Base-by-base conservation (phyloP, 2,329 filamentous ascomycete genomes). In the Exophiala calicioides region DNA sequence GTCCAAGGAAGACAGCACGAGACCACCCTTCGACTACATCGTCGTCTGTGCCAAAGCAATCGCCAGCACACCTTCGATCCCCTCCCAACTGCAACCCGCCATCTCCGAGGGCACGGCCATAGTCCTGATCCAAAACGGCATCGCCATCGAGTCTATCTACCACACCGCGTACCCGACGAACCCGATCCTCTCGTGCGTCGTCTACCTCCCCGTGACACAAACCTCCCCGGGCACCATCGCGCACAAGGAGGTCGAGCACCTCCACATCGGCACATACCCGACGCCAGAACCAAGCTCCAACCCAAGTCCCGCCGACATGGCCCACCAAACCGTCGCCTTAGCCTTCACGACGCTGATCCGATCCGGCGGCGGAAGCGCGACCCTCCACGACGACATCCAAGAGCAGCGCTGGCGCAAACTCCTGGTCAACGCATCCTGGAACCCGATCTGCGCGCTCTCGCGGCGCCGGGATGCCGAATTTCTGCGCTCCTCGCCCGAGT, bases 111-210 rank as follows among this genome's bases (percentile, higher is more conserved):
- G 38, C 42, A 82, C 79, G 0, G 71, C 74, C 0, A 76, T 84
- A 30, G 77, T 79, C 5, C 72, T 84, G 1, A 72, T 82, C 12
- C 80, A 84, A 51, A 84, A 84, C 55, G 81, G 81, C 0, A 75
- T 84, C 27, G 73, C 70, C 1, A 81, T 82, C 49, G 81, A 84
- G 58, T 70, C 76, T 7, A 73, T 78, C 12, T 81, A 80, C 40
- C 57, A 63, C 0, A 54, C 59, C 0, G 62, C 64, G 0, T 84
- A 78, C 52, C 78, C 78, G 0, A 43, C 59, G 0, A 76, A 74
- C 23, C 73, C 78, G 0, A 69, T 84, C 16, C 58, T 84, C 5
- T 80, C 75, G 31, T 75, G 73, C 29, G 78, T 82, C 1, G 71
- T 75, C 15, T 80, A 81, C 56, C 64, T 80, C 4, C 74, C 76